Base-by-base conservation (phyloP, 106 monocot genomes). In the Dendrobium huoshanense region DNA sequence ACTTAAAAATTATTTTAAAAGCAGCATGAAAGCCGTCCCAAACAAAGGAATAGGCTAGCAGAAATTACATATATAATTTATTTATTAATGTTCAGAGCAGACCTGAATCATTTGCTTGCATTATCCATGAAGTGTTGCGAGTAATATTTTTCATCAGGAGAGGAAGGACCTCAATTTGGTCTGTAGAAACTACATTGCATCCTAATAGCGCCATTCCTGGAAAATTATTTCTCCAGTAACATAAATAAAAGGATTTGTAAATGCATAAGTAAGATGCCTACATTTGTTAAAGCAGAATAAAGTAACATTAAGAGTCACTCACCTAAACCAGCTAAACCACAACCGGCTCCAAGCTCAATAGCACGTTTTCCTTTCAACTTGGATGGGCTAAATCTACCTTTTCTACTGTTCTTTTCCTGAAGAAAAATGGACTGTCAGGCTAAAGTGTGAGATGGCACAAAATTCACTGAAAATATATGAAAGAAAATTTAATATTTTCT, bases 271-370 rank as follows among this genome's bases (percentile, higher is more conserved):
- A 45, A 45, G 31, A 75, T 17, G 20, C 29, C 27, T 43, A 33
- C 5, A 44, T 70, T n/a, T 73, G 24, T n/a, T 78, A 17, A 55
- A 59, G 19, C 15, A 41, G 20, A 78, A 16, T 51, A 77, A 48
- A 49, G 27, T 72, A 48, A 33, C 72, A 80, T 18, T 18, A 17
- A 48, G 70, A 25, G 43, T 24, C 29, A 11, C 84, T 81, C 33
- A 93, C 96, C 93, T 77, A 93, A 81, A 58, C 93, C 93, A 61
- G 96, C 95, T 77, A 99, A 80, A 81, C 93, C 99, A 91, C 99
- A 99, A 78, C 99, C 99, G 85, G 99, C 95, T 80, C 99, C 99
- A 81, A 99, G 88, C 85, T 95, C 95, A 85, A 99, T 90, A 7
- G 72, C 91, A 81, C 93, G 89, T 81, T 99, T 99, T 86, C 95